phyloP scores from a whole-genome alignment of 495 filamentous ascomycete species.

The Xylaria nigripes region DNA sequence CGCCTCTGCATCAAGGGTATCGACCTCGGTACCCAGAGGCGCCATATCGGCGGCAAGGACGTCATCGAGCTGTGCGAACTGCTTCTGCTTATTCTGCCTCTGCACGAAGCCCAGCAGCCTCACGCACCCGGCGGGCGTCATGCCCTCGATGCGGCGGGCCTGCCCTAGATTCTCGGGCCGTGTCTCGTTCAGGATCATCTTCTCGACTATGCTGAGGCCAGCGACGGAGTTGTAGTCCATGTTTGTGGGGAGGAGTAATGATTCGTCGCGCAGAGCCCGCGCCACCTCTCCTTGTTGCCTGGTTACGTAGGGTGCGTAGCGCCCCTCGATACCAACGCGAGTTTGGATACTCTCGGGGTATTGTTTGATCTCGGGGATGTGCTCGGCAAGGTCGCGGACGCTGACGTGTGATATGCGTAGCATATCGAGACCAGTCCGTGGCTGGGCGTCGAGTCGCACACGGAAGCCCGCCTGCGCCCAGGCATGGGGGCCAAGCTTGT shows the following conservation, averaged over 20 bases:
- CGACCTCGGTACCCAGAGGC: constrained; percentile 25
- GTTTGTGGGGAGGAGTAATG: constrained; percentile 60
- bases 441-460: constrained; percentile 49
- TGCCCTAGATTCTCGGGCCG: constrained; percentile 79
- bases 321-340: constrained; percentile 69
- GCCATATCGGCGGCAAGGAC: constrained; percentile 21
- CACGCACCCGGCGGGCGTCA: constrained; percentile 54
- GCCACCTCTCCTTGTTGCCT: constrained; percentile 57
- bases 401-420: constrained; percentile 53
- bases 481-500: constrained; percentile 43
- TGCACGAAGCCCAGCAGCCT: constrained; percentile 47
- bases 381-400: constrained; percentile 44
- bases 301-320: constrained; percentile 76
- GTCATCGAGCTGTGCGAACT: not conserved
- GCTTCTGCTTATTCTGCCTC: constrained; percentile 4
- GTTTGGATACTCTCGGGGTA: constrained; percentile 49
- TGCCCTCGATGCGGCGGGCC: constrained; percentile 78
- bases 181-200: constrained; percentile 54
- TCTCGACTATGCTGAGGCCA: constrained; percentile 74
- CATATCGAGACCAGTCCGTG: constrained; percentile 66
- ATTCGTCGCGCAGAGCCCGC: constrained; percentile 68
- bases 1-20: constrained; percentile 32
- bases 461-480: constrained; percentile 67
- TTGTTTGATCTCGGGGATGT: constrained; percentile 43
- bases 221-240: constrained; percentile 65